These are phyloP conservation scores for Candida nitratophila DNA, from an alignment of 805 yeast species.

Conservation along the genomic window DNA sequence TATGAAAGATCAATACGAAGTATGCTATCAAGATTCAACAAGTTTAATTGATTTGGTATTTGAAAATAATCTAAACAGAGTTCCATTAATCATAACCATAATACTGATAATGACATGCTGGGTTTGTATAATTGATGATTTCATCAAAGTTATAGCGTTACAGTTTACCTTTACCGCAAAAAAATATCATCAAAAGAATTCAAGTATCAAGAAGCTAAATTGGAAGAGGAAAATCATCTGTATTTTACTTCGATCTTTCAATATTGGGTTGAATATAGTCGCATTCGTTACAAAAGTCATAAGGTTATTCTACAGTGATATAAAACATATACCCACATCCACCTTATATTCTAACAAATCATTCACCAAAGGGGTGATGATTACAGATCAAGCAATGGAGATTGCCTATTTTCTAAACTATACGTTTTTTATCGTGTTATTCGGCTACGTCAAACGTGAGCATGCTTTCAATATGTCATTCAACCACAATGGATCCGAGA, in stretches of 20 bases:
- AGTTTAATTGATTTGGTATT: slow-evolving; percentile 32
- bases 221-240: too few species aligned
- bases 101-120: slow-evolving; percentile 46
- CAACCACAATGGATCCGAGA: too few species aligned
- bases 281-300: too few species aligned
- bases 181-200: too few species aligned
- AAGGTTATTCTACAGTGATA: too few species aligned
- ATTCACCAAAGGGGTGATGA: too few species aligned
- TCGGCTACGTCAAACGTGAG: not conserved
- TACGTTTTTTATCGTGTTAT: not conserved
- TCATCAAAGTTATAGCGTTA: not conserved
- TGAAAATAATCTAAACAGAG: slow-evolving; percentile 28
- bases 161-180: too few species aligned
- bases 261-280: too few species aligned
- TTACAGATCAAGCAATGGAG: slow-evolving; percentile 25
- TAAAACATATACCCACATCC: too few species aligned
- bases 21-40: slow-evolving; percentile 46
- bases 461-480: not conserved
- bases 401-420: slow-evolving; percentile 31
- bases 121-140: slow-evolving; percentile 7
- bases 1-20: slow-evolving; percentile 42
- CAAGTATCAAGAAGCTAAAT: too few species aligned
- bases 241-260: too few species aligned
- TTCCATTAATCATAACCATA: slow-evolving; percentile 34
- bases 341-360: too few species aligned